Base-by-base conservation (phyloP, 805 yeast species). In the Cyberlindnera mycetangii region DNA sequence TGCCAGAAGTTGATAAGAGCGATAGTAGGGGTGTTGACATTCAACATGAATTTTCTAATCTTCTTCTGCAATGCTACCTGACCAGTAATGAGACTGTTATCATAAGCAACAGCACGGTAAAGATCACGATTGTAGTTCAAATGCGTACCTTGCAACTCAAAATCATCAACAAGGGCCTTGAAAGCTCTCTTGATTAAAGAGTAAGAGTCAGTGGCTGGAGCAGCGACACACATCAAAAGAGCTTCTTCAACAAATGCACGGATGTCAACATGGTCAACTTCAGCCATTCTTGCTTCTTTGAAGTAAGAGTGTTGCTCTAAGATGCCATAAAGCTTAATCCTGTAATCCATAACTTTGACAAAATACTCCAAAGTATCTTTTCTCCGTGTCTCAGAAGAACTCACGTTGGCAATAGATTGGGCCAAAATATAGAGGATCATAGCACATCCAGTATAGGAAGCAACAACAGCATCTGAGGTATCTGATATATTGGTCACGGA, bases 41-140 rank as follows among this genome's bases (percentile, higher is more conserved):
- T 51, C 34, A 60, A 51, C 39, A 68, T 54, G 33, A 56, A 51
- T 47, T 60, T 74, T 58, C 85, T 71, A 41, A 85, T 64, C 47
- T 79, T 75, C 58, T 85, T 84, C 56, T 85, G 89, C 28, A 85
- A 70, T 0, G 95, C 89, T 22, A 83, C 81, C 17, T 81, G 72
- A 22, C 93, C 90, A 1, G 86, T 79, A 32, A 83, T 76, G 2
- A 81, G 75, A 18, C 67, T 65, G 18, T 71, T 75, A 49, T 83
- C 89, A 7, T 75, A 62, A 3, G 76, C 63, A 37, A 86, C 66
- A 3, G 70, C 67, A 9, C 53, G 50, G 33, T 72, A 71, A 19
- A 79, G 67, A 0, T 61, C 67, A 5, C 59, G 39, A 45, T 76
- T 74, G 27, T 22, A 41, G 6, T 45, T 39, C 14, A 48, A 36